Evolutionary conservation across 805 yeast genomes (phyloP).

Genomic region (Sugiyamaella boreocaroliniensis): DNA sequence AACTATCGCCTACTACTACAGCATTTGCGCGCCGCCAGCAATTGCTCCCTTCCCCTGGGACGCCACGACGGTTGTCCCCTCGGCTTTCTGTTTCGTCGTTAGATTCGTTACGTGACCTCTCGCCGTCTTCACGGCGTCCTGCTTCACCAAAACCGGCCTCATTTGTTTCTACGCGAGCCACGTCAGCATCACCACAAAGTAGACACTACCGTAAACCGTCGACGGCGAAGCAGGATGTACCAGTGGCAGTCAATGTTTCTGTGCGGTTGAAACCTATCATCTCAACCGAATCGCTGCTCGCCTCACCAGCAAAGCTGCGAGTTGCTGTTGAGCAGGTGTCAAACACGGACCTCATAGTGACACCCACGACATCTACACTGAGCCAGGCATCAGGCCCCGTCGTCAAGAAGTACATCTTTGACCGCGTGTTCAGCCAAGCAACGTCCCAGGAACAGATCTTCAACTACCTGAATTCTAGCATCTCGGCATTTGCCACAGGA

Average conservation of each 20-base stretch:
- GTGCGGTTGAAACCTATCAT: conserved; percentile 10
- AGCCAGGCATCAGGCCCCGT: neutral
- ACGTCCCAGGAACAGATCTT: conserved; percentile 20
- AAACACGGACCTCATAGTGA: neutral
- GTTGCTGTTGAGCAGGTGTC: neutral
- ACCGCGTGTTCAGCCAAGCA: conserved; percentile 16
- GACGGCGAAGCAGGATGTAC: neutral
- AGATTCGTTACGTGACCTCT: neutral
- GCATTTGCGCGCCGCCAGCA: neutral
- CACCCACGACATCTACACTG: neutral
- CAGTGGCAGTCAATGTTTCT: conserved; percentile 9
- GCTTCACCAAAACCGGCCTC: neutral
- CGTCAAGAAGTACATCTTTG: conserved; percentile 17
- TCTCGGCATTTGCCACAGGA: conserved; percentile 17
- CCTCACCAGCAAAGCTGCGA: neutral
- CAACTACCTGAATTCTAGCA: conserved; percentile 9
- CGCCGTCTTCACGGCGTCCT: neutral
- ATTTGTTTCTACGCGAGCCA: neutral
- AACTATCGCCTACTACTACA: neutral
- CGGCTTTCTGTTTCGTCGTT: neutral
- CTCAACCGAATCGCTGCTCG: neutral
- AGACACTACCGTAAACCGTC: neutral
- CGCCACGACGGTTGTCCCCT: neutral
- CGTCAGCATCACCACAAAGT: neutral
- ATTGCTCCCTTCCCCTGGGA: neutral